Base-by-base conservation (phyloP, 2,329 filamentous ascomycete genomes). In the Aspergillus quadrilineatus region DNA sequence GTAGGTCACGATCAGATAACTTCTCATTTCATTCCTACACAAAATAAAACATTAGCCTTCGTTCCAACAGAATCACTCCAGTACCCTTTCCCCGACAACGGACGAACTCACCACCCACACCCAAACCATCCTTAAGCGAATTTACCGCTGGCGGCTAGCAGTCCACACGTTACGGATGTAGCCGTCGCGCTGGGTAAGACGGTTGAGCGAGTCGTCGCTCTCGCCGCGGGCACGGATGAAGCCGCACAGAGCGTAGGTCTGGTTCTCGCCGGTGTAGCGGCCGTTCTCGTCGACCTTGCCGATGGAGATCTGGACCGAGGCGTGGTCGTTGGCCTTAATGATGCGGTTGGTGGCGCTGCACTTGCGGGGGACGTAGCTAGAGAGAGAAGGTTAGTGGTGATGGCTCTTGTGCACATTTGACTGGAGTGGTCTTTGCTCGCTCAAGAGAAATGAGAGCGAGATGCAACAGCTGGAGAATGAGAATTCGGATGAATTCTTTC, bases 301-400 rank as follows among this genome's bases (percentile, higher is more conserved):
- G 77, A 99, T 84, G 72, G 89, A 90, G 80, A 99, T 91, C 82
- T 99, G 94, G 72, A 97, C 94, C 64, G 90, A 96, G 73, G 91
- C 93, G 86, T 99, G 94, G 83, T 99, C 94, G 85, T 97, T 97
- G 85, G 94, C 92, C 85, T 97, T 97, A 88, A 99, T 97, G 86
- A 97, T 97, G 83, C 94, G 91, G 90, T 96, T 95, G 80, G 93
- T 96, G 73, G 92, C 92, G 80, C 86, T 91, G 90, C 93, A 97
- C 85, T 97, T 97, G 85, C 93, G 91, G 79, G 92, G 92, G 85
- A 96, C 90, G 88, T 96, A 96, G 79, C 91, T 95, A 8, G 15
- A 65, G 32, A 53, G 57, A 52, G 46, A 53, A 47, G 57, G 28
- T 50, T 53, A 56, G 62, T 51, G 14, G 39, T 43, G 55, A 60